Base-by-base conservation (phyloP, 768 basidiomycete species). In the Brasilioporus rufonigricans region DNA sequence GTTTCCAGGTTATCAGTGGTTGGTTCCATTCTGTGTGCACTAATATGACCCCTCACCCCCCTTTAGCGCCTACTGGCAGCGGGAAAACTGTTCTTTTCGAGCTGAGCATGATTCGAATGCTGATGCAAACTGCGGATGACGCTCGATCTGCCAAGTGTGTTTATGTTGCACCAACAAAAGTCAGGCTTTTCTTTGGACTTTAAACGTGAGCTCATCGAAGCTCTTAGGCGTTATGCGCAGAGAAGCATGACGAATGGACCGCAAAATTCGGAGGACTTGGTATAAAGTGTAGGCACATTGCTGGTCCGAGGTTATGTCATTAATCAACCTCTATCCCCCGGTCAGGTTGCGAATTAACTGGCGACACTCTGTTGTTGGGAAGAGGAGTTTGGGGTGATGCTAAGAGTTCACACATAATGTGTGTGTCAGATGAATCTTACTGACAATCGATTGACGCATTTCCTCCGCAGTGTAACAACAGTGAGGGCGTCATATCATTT, bases 11-110 rank as follows among this genome's bases (percentile, higher is more conserved):
- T 50, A 79, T 91, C 44, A 89, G 87, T 62, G 88, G 85, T 89
- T 69, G 29, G 63, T 61, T 43, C 48, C 19, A 16, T 38, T 19
- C 48, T 38, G 59, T 53, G 49, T 33, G 44, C 40, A 21, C 39
- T 57, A 21, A 40, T 18, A 35, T 8, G 18, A 27, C 57, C 16
- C 23, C 36, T 64, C 46, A 48, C 44, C 55, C 41, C 41, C 24
- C 46, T 47, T 12, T 65, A 93, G 95, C 96, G 3, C 97, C 97
- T 0, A 98, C 97, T 14, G 93, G 95, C 27, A 91, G 92, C 48
- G 97, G 97, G 27, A 98, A 98, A 72, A 99, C 97, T 0, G 92
- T 89, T 10, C 73, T 98, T 27, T 99, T 98, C 61, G 97, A 99
- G 66, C 74, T 99, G 14, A 84, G 90, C 2, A 89, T 98, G 50